Evolutionary conservation across 1,284 basidiomycete genomes (phyloP).

Genomic region (Papiliotrema fonsecae): DNA sequence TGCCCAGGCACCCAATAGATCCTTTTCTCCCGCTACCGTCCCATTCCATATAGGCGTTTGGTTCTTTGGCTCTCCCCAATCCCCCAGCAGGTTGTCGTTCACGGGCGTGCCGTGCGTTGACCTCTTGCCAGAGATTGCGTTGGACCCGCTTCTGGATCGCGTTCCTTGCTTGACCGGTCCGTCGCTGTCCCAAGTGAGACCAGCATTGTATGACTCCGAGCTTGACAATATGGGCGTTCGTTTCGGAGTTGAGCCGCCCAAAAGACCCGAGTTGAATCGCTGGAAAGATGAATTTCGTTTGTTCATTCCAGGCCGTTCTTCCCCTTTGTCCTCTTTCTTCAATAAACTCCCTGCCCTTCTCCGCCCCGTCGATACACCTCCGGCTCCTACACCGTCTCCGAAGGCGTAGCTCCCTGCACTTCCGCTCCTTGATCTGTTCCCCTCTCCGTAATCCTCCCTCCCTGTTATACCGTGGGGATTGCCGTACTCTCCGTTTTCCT

Average conservation of each 20-base stretch:
- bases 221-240: constrained; percentile 15
- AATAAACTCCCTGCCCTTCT: constrained; percentile 22
- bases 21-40: constrained; percentile 13
- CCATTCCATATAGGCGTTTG: constrained; percentile 1
- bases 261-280: constrained; percentile 23
- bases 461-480: constrained; percentile 11
- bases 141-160: constrained; percentile 21
- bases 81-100: constrained; percentile 16
- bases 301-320: constrained; percentile 2
- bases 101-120: background rate
- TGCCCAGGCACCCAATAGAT: constrained; percentile 36
- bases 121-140: constrained; percentile 9
- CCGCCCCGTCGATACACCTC: constrained; percentile 17
- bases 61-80: constrained; percentile 9
- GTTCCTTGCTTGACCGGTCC: constrained; percentile 18
- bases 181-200: constrained; percentile 28
- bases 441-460: no score
- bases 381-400: constrained; percentile 40
- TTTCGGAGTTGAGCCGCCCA: constrained; percentile 16
- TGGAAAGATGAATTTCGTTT: constrained; percentile 25
- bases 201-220: constrained; percentile 40
- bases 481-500: constrained; percentile 42
- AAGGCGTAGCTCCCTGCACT: constrained; percentile 33
- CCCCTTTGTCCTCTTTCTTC: constrained; percentile 1
- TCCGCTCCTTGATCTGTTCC: constrained; percentile 42